A percentile compares a stretch with the other conserved stretches of the same genome.
phyloP scores from a whole-genome alignment of 2,329 filamentous ascomycete genomes.

The Ascochyta rabiei region DNA sequence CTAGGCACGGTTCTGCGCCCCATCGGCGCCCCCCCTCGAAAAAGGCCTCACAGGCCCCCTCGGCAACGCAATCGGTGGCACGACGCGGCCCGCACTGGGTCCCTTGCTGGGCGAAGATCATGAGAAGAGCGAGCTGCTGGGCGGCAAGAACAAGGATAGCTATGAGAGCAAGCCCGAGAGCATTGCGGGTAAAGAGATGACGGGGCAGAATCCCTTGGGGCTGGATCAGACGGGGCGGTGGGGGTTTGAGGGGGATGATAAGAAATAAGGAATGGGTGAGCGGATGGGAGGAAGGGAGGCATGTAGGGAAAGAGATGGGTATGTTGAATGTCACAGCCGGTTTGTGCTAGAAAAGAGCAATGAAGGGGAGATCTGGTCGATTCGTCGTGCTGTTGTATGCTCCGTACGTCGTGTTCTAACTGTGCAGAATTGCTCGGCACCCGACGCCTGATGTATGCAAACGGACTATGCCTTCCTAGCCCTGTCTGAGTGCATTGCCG shows the following conservation, averaged over 20 bases:
- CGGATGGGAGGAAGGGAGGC: neutral
- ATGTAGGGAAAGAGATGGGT: neutral
- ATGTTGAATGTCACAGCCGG: neutral
- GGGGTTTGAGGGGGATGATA: constrained; percentile 43
- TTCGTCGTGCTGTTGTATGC: neutral
- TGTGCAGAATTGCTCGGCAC: neutral
- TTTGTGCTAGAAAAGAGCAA: neutral
- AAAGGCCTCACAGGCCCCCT: constrained; percentile 46
- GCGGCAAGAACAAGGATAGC: constrained; percentile 49
- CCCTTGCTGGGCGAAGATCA: constrained; percentile 44
- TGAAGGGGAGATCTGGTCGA: neutral
- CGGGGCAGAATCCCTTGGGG: constrained; percentile 48
- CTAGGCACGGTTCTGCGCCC: constrained; percentile 48
- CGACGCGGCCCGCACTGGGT: constrained; percentile 44
- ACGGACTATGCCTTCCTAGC: neutral
- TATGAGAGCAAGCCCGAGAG: constrained; percentile 45
- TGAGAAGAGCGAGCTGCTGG: constrained; percentile 45
- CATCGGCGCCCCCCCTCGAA: constrained; percentile 47
- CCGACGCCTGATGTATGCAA: neutral
- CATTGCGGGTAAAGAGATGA: constrained; percentile 49
- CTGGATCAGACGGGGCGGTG: constrained; percentile 47
- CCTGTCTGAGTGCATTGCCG: neutral
- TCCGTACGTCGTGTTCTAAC: neutral
- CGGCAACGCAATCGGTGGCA: constrained; percentile 44
- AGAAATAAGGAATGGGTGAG: neutral